Evolutionary conservation across 495 filamentous ascomycete species (phyloP), one percentile per base, ranked within the genome.

Genomic region (Ascodesmis nigricans): DNA sequence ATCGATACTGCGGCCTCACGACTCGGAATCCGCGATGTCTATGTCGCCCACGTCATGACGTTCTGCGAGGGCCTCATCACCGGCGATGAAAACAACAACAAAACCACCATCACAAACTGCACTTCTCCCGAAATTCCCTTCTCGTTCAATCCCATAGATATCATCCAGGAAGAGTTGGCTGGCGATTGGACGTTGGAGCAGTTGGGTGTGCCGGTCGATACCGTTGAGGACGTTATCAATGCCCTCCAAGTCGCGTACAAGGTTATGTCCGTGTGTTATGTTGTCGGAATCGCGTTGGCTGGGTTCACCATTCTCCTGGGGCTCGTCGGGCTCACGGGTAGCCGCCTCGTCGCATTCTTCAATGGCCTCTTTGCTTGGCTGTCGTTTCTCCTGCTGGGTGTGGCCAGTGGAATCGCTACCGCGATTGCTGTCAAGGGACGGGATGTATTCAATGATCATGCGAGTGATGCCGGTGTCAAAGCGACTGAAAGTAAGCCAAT

Each of bases 21-120:
- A 3, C 47, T 52, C 15, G 49, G 49, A 4, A 21, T 53, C 13
- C 31, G 38, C 15, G 45, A 53, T 17, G 40, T 40, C 28, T 53
- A 53, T 32, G 36, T 23, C 25, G 42, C 41, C 8, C 35, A 53
- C 10, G 31, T 46, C 2, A 49, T 39, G 31, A 50, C 40, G 15
- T 52, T 40, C 35, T 52, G 49, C 24, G 33, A 44, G 16, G 43
- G 43, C 16, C 5, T 5, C 5, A 30, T 15, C 20, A n/a, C 21
- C 11, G 21, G 18, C 34, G 21, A n/a, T 10, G 38, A 20, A 2
- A 21, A 23, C 5, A 29, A 32, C 17, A 24, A 17, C 15, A 23
- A 28, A 4, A 3, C 7, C 2, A 23, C 22, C 5, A 5, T 36
- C 15, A 47, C 40, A 3, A 36, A 39, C 30, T 52, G 49, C 33